Evolutionary conservation across 257 asterid genomes (phyloP), one percentile per base, ranked within the genome.

Genomic region (Petunia axillaris): DNA sequence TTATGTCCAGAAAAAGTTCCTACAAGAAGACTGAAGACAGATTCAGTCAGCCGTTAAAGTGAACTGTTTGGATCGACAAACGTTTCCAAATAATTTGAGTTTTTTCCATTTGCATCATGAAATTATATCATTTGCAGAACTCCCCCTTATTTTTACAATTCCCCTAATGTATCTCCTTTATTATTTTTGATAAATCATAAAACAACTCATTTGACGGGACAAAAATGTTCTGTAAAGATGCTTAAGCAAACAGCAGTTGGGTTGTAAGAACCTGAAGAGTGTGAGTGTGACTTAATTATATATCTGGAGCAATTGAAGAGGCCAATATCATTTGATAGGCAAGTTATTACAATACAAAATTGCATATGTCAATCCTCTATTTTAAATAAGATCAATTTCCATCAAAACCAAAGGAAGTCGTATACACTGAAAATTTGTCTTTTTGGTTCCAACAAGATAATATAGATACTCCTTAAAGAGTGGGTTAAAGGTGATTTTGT

Each of bases 281-380:
- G 37, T 58, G 64, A 6, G 11, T 58, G 8, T 58, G 37, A 58
- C 37, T 58, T 5, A 25, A 25, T 25, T 25, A n/a, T 58, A 58
- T n/a, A 57, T 57, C 0, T 43, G 53, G 5, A 14, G 11, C 50
- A 64, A 64, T 64, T 64, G 35, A 39, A 5, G 52, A 40, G 36
- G 52, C 36, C 6, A 70, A 44, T 70, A 43, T 70, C 15, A 70
- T 70, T 70, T 70, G 58, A 70, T 44, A 44, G 76, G 37, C 57
- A 68, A 70, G 39, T 70, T 70, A 46, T 11, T 4, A 43, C 16
- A 39, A 66, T 66, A 46, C 50, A 48, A 11, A 48, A 48, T 50
- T 25, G 16, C 35, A 37, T 52, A 71, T 71, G 77, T 71, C 77
- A 48, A 48, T 68, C 1, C 50, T 39, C 1, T 48, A 15, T 1